Base-by-base conservation (phyloP, 2,329 filamentous ascomycete species). In the Fusarium metavorans region DNA sequence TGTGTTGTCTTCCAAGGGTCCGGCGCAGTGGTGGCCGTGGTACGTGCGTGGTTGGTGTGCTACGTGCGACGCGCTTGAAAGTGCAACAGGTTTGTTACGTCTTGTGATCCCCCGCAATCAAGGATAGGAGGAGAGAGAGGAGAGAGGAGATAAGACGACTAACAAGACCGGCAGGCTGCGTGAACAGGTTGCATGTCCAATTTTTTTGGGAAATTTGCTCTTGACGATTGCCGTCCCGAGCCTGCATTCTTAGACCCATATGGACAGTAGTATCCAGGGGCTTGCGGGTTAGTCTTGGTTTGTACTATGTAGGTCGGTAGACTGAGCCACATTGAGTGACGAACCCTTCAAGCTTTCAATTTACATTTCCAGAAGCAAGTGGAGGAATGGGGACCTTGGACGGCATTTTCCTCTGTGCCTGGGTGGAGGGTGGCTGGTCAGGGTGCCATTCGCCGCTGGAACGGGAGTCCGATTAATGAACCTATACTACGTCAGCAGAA, bases 281-380 rank as follows among this genome's bases (percentile, higher is more conserved):
- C 30, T 25, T 25, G 41, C 63, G 37, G 20, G 45, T 58, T 30
- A 16, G 69, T 61, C 57, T 48, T 57, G 35, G 62, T 37, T 64
- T n/a, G 41, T 20, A 20, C 20, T 20, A 20, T 20, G 20, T 63
- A 37, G 25, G 66, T 50, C 20, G 54, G 52, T 35, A 58, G 39
- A 71, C 64, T 68, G 48, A 62, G 61, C 64, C 58, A 64, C 61
- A 37, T 63, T 69, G 57, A 56, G 48, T 23, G 43, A 59, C 57
- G 43, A 67, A 62, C 20, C 57, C 56, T 64, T 35, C 18, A 37
- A 14, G 11, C 32, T 11, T 59, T 39, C 27, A 30, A 25, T 20
- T 39, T 54, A n/a, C 34, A n/a, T 41, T 35, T 54, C 43, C 18
- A 39, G 45, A 30, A n/a, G 20, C 30, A 39, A 57, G 13, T 35